Conservation (phyloP, 768 basidiomycete species). For the Peribolospora kevripleyi region DNA sequence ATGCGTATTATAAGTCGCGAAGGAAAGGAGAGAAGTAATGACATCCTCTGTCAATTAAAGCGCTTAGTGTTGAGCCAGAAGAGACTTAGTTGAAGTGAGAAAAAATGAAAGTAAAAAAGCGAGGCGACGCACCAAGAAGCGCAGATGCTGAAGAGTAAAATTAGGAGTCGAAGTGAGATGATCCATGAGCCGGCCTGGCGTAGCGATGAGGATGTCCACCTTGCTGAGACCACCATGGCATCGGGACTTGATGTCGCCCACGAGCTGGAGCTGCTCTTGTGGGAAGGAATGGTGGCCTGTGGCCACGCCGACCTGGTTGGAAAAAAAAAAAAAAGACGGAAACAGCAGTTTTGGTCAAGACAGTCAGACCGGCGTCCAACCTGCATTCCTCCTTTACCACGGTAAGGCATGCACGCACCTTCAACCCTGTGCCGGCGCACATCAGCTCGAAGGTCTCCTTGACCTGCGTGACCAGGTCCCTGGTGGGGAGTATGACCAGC, state of each 20-base stretch:
- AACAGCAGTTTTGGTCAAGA: neutral
- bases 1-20: neutral
- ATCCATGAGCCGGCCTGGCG: slow-evolving; percentile 84
- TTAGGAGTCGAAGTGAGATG: slow-evolving; percentile 69
- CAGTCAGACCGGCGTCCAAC: neutral
- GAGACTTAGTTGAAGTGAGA: neutral
- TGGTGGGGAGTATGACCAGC: slow-evolving; percentile 70
- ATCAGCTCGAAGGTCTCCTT: slow-evolving; percentile 71
- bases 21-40: neutral
- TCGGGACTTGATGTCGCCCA: slow-evolving; percentile 35
- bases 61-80: no score
- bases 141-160: slow-evolving; percentile 77
- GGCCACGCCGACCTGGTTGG: slow-evolving; percentile 38
- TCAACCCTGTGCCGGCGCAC: slow-evolving; percentile 61
- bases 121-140: slow-evolving; percentile 48
- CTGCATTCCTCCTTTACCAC: neutral
- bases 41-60: neutral
- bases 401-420: slow-evolving; percentile 27
- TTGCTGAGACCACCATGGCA: slow-evolving; percentile 66
- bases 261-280: slow-evolving; percentile 63
- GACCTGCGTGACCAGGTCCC: slow-evolving; percentile 79
- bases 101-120: neutral
- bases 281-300: slow-evolving; percentile 86
- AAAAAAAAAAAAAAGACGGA: neutral
- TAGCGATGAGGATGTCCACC: slow-evolving; percentile 82